Conservation (phyloP, 495 filamentous ascomycete species). For the Aspergillus wentii region DNA sequence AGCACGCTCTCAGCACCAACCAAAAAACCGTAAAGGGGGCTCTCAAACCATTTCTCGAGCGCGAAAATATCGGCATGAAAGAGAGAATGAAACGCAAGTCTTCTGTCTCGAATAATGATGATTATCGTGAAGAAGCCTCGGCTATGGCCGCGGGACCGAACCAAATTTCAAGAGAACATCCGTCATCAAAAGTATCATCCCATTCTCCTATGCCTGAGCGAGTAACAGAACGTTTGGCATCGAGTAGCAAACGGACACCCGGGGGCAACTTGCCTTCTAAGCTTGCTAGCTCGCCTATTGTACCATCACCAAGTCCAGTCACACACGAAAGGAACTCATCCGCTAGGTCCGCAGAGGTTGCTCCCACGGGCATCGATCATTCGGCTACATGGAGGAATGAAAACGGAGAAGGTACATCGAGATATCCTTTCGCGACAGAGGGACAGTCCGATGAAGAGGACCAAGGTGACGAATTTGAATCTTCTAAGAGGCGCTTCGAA, state of each 20-base stretch:
- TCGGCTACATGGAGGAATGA: no score
- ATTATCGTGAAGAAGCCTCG: neutral
- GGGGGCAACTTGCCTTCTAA: no score
- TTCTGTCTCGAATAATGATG: slow-evolving; percentile 14
- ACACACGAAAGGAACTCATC: no score
- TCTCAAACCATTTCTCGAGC: slow-evolving; percentile 22
- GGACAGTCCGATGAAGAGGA: slow-evolving; percentile 1
- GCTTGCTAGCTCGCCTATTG: no score
- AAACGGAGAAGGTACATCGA: no score
- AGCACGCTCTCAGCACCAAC: slow-evolving; percentile 25
- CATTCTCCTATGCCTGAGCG: no score
- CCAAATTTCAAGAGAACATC: neutral
- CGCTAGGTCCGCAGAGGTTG: no score
- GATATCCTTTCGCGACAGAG: neutral
- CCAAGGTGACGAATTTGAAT: slow-evolving; percentile 7
- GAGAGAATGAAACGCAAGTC: slow-evolving; percentile 27
- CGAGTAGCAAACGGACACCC: no score
- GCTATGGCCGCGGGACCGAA: slow-evolving; percentile 1
- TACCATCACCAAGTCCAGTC: no score
- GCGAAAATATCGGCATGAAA: slow-evolving; percentile 22
- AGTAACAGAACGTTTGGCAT: no score
- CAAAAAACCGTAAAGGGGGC: slow-evolving; percentile 16
- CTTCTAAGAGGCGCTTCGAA: slow-evolving; percentile 31
- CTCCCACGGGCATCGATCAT: no score
- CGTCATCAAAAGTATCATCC: no score